Evolutionary conservation across 1,139 yeast species (phyloP), one percentile per base, ranked within the genome.

Genomic region (Fermentozyma sake): DNA sequence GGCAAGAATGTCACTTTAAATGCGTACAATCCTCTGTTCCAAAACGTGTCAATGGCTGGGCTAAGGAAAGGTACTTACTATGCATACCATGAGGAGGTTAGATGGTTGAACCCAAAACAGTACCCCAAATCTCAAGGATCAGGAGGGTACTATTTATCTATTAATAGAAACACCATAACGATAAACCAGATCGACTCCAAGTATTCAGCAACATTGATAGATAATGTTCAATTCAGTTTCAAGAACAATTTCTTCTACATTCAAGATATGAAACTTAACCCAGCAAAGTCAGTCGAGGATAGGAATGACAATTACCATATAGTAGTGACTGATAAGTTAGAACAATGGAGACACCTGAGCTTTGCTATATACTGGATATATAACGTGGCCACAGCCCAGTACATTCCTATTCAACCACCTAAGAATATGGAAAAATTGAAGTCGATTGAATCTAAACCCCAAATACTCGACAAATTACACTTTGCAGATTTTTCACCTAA

Each of bases 401-500:
- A 64, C 14, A 46, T 42, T 6, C 81, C 85, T 0, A 48, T 81
- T 8, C 46, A 42, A 10, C 48, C 50, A 4, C 40, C 39, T 2
- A 28, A 28, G 5, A 29, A 26, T 21, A 12, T 23, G 12, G 16
- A 22, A 13, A 48, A 51, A 16, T 27, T 42, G 21, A 32, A 49
- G 8, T 10, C 20, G 4, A 17, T 26, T 11, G 27, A 31, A 4
- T 22, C 33, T 24, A 26, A 33, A 2, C 12, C 23, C 3, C 36
- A 33, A 21, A 14, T 28, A n/a, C 24, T 39, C 16, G 39, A 38
- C n/a, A 57, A 58, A 28, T 34, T 73, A 6, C 66, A 71, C 14
- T 74, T 78, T 34, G 89, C 84, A 0, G 59, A 68, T 16, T 87
- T 93, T 74, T 79, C 95, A 1, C 96, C 96, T 1, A 56, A 63